Percentiles rank a stretch among this genome's conserved stretches.
phyloP scores from a whole-genome alignment of 2,329 filamentous ascomycete species.

The Pseudopithomyces chartarum region DNA sequence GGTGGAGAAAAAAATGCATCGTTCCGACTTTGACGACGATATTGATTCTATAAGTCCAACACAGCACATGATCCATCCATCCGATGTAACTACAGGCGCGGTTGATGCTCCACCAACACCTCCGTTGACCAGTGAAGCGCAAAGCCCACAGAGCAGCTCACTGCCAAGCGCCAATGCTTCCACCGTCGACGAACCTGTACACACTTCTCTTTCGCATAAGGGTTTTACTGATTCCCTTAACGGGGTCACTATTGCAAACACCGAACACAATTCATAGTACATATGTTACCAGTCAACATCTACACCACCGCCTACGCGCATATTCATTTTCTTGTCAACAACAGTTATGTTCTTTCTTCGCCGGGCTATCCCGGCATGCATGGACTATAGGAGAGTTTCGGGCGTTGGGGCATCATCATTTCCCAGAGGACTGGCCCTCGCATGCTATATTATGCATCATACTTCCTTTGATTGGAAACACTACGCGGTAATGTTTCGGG shows the following conservation, averaged over 20 bases:
- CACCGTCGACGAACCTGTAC: slow-evolving; percentile 53
- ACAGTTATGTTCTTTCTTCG: slow-evolving; percentile 3
- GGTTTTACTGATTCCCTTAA: slow-evolving; percentile 11
- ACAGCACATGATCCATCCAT: slow-evolving; percentile 5
- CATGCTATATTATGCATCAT: slow-evolving; percentile 24
- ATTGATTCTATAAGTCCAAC: slow-evolving; percentile 28
- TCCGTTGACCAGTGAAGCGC: slow-evolving; percentile 71
- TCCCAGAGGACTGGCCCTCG: slow-evolving; percentile 7
- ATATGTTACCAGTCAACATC: slow-evolving; percentile 13
- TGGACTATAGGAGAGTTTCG: slow-evolving; percentile 10
- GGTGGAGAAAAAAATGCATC: slow-evolving; percentile 57
- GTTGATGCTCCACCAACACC: slow-evolving; percentile 56
- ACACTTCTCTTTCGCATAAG: slow-evolving; percentile 23
- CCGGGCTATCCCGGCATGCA: slow-evolving; percentile 16
- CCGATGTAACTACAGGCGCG: slow-evolving; percentile 14
- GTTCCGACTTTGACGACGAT: slow-evolving; percentile 41
- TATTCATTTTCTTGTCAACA: slow-evolving; percentile 10
- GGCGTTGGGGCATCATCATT: slow-evolving; percentile 5
- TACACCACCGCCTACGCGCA: slow-evolving; percentile 16
- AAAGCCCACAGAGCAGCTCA: slow-evolving; percentile 70
- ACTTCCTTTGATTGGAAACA: neutral
- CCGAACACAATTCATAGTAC: slow-evolving; percentile 19
- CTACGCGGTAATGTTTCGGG: neutral
- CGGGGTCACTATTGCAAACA: slow-evolving; percentile 16
- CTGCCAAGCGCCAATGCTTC: slow-evolving; percentile 68